phyloP scores from a whole-genome alignment of 495 filamentous ascomycete species.

The Elasticomyces elasticus region DNA sequence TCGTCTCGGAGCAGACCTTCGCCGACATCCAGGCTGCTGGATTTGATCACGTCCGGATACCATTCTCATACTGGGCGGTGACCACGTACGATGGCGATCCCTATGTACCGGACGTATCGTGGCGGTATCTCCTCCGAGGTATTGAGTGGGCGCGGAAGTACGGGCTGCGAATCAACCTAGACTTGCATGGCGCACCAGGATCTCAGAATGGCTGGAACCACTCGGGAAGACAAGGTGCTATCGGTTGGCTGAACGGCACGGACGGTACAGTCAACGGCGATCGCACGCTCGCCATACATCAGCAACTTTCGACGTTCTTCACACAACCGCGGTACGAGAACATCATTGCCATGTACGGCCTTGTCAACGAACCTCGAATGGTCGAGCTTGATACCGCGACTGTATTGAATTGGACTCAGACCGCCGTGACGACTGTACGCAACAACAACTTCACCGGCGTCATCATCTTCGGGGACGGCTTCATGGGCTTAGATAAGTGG shows the following conservation, averaged over 20 bases:
- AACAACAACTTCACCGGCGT: slow-evolving; percentile 37
- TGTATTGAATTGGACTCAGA: slow-evolving; percentile 31
- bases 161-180: slow-evolving; percentile 86
- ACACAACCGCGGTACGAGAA: slow-evolving; percentile 36
- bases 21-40: slow-evolving; percentile 75
- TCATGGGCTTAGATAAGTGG: slow-evolving; percentile 45
- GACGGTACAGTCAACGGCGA: slow-evolving; percentile 34
- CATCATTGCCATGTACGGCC: slow-evolving; percentile 35
- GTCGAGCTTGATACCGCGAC: slow-evolving; percentile 34
- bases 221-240: slow-evolving; percentile 52
- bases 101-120: slow-evolving; percentile 76
- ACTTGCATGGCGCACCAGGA: slow-evolving; percentile 74
- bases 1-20: slow-evolving; percentile 76
- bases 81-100: slow-evolving; percentile 76
- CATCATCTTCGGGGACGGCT: slow-evolving; percentile 60
- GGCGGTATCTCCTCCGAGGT: slow-evolving; percentile 85
- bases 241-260: slow-evolving; percentile 42
- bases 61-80: slow-evolving; percentile 92
- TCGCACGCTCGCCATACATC: slow-evolving; percentile 34
- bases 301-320: slow-evolving; percentile 35
- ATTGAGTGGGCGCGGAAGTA: slow-evolving; percentile 94
- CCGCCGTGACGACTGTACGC: slow-evolving; percentile 29
- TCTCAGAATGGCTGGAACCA: slow-evolving; percentile 82
- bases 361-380: slow-evolving; percentile 37
- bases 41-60: slow-evolving; percentile 92